Conservation (phyloP, 345 rosid species). For the Hibiscus tridactylites region DNA sequence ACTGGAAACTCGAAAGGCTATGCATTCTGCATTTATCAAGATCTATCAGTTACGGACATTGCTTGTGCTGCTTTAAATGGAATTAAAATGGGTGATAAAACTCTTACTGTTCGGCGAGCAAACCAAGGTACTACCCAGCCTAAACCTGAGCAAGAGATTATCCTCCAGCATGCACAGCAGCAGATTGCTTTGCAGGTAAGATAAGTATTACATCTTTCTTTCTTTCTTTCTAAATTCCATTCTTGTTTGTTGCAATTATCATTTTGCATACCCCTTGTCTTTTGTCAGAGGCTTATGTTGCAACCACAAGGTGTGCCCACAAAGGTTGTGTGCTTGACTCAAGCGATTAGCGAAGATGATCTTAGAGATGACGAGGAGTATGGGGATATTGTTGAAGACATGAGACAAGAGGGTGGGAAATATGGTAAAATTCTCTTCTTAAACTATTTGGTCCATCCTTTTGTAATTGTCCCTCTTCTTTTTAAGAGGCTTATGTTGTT, state of each 20-base stretch:
- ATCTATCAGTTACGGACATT: conserved; percentile 84
- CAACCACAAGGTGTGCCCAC: conserved; percentile 38
- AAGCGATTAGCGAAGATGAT: conserved; percentile 73
- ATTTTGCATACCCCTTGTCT: background rate
- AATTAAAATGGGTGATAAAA: conserved; percentile 97
- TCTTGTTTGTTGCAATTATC: background rate
- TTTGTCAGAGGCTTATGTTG: conserved; percentile 61
- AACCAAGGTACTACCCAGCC: conserved; percentile 83
- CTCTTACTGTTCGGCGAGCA: conserved; percentile 92
- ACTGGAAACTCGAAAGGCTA: conserved; percentile 97
- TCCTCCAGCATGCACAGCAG: conserved; percentile 86
- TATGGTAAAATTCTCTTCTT: conserved; percentile 47
- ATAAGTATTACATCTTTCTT: background rate
- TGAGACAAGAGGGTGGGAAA: conserved; percentile 79
- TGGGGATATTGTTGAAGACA: conserved; percentile 86
- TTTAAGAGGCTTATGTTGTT: too few relatives aligned
- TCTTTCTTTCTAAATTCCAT: too few relatives aligned
- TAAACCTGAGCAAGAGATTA: conserved; percentile 88
- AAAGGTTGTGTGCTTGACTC: conserved; percentile 80
- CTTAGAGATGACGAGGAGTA: conserved; percentile 76
- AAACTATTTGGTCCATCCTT: conserved; percentile 2
- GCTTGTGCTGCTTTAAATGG: conserved; percentile 96
- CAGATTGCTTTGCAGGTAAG: conserved; percentile 95
- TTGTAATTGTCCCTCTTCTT: conserved; percentile 18
- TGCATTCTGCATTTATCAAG: conserved; percentile 92